These are phyloP conservation scores for Gossypioides kirkii DNA, from an alignment of 345 rosid species.

Conservation along the genomic window DNA sequence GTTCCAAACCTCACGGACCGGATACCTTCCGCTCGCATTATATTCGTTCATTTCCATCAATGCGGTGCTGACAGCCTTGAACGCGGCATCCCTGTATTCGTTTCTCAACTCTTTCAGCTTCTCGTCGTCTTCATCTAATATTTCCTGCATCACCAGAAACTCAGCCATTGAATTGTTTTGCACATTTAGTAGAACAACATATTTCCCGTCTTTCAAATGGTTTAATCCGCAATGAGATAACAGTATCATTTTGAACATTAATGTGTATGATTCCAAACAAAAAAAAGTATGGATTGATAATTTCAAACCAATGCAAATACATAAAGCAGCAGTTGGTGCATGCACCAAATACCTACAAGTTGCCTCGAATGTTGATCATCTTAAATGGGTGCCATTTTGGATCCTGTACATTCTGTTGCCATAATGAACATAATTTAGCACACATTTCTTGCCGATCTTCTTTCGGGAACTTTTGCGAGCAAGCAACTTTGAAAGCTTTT, in stretches of 20 bases:
- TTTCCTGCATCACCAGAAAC: conserved; percentile 6
- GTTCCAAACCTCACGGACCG: conserved; percentile 24
- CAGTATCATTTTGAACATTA: too few species aligned
- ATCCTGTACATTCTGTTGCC: conserved; percentile 23
- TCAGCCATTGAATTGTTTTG: too few species aligned
- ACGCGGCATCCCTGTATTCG: conserved; percentile 22
- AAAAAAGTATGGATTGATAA: too few species aligned
- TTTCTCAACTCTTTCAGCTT: conserved; percentile 16
- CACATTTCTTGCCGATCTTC: too few species aligned
- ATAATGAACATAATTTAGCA: conserved; percentile 21
- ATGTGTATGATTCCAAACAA: too few species aligned
- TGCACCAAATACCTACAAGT: conserved; percentile 8
- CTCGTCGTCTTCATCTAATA: conserved; percentile 22
- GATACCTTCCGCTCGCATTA: conserved; percentile 27
- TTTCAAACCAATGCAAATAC: too few species aligned
- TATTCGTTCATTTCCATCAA: conserved; percentile 27
- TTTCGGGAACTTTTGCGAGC: too few species aligned
- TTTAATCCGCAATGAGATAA: too few species aligned
- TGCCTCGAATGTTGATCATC: background rate
- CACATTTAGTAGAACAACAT: too few species aligned
- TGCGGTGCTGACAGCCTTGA: conserved; percentile 27
- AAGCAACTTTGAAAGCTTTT: too few species aligned
- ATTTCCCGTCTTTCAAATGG: too few species aligned
- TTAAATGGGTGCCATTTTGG: conserved; percentile 29
- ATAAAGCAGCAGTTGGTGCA: too few species aligned